Percentiles rank a stretch among this genome's conserved stretches.
These are phyloP conservation scores for Lentinula guzmanii DNA, from an alignment of 768 basidiomycete species.

Conservation along the genomic window DNA sequence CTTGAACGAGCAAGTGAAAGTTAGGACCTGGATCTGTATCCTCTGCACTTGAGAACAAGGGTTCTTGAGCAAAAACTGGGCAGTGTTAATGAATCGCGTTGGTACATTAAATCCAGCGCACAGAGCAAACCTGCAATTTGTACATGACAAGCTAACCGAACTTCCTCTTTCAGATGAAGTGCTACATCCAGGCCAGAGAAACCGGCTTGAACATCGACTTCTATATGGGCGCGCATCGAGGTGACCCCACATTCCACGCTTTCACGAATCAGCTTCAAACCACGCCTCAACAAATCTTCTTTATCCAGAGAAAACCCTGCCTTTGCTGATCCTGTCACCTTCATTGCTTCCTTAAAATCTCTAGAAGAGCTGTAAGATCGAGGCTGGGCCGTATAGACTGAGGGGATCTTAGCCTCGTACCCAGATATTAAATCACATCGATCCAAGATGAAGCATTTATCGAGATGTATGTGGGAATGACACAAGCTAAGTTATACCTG, in stretches of 20 bases:
- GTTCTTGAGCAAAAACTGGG: slow-evolving; percentile 58
- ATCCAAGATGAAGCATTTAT: slow-evolving; percentile 63
- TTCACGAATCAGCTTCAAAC: slow-evolving; percentile 46
- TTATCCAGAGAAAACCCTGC: slow-evolving; percentile 34
- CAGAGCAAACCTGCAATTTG: slow-evolving; percentile 47
- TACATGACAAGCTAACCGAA: slow-evolving; percentile 41
- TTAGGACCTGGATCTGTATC: slow-evolving; percentile 36
- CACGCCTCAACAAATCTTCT: slow-evolving; percentile 45
- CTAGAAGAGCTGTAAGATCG: slow-evolving; percentile 23
- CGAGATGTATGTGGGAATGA: slow-evolving; percentile 62
- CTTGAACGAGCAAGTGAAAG: slow-evolving; percentile 36
- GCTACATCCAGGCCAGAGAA: slow-evolving; percentile 50
- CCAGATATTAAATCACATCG: slow-evolving; percentile 47
- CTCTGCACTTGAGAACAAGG: slow-evolving; percentile 34
- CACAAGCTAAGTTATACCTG: slow-evolving; percentile 30
- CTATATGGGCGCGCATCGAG: slow-evolving; percentile 62
- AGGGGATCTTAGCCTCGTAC: slow-evolving; percentile 24
- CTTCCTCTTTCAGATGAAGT: slow-evolving; percentile 39
- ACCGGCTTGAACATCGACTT: slow-evolving; percentile 51
- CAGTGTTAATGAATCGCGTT: not conserved
- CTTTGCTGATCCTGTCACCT: slow-evolving; percentile 47
- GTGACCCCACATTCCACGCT: slow-evolving; percentile 61
- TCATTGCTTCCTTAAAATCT: slow-evolving; percentile 50
- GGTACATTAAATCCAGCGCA: not conserved
- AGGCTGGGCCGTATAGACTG: not conserved